A percentile compares a stretch with the other conserved stretches of the same genome.
These are phyloP conservation scores for Bjerkandera adusta DNA, from an alignment of 1,284 basidiomycete genomes.

Conservation along the genomic window DNA sequence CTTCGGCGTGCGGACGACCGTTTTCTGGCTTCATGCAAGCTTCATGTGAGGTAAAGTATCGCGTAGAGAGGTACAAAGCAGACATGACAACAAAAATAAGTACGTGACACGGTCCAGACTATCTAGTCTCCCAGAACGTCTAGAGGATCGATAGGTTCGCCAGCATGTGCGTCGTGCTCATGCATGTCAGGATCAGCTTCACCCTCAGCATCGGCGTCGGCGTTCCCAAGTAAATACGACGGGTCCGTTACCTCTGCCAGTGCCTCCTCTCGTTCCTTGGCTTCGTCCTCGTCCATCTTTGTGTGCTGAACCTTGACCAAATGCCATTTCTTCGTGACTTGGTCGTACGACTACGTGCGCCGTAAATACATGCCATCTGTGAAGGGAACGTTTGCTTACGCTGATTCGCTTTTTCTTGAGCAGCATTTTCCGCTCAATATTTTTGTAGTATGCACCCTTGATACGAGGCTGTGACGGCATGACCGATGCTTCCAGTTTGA, in stretches of 20 bases:
- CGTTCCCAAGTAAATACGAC: conserved; percentile 41
- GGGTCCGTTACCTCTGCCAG: conserved; percentile 56
- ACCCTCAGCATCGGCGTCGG: conserved; percentile 42
- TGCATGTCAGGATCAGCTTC: conserved; percentile 20
- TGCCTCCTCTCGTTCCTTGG: conserved; percentile 50
- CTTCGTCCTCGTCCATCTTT: conserved; percentile 50
- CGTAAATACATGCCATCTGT: neutral
- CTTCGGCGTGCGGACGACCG: no score
- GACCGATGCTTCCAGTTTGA: conserved; percentile 17
- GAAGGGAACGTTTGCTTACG: conserved; percentile 40
- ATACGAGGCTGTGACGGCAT: conserved; percentile 22
- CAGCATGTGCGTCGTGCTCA: conserved; percentile 6
- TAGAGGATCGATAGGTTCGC: conserved; percentile 13
- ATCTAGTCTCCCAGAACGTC: conserved; percentile 14
- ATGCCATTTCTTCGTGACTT: conserved; percentile 78
- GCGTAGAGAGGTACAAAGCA: no score
- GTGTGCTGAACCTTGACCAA: conserved; percentile 62
- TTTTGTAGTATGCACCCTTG: conserved; percentile 82
- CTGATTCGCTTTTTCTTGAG: conserved; percentile 83
- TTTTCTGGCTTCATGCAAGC: no score
- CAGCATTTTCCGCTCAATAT: conserved; percentile 81
- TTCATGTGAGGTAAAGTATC: no score
- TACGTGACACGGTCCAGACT: no score
- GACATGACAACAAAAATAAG: no score
- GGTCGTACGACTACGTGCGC: conserved; percentile 49